phyloP scores from a whole-genome alignment of 805 yeast genomes.

The Candida vartiovaarae region DNA sequence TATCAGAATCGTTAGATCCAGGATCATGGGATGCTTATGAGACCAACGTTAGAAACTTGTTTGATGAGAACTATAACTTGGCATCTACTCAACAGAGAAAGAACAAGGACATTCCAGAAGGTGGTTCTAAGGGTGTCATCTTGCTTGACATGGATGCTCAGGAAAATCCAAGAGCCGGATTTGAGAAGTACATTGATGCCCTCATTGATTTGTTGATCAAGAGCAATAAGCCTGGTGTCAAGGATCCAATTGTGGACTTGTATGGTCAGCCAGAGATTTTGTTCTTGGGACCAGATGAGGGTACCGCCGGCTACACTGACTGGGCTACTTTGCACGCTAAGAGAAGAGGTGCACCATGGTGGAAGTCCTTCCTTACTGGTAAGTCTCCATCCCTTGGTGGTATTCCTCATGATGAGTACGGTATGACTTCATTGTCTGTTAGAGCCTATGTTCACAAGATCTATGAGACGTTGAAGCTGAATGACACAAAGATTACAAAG shows the following conservation, averaged over 20 bases:
- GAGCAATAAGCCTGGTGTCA: conserved; percentile 44
- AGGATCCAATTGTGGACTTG: conserved; percentile 64
- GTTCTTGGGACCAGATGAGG: conserved; percentile 99
- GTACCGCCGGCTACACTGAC: conserved; percentile 90
- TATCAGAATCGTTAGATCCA: conserved; percentile 86
- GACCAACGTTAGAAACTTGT: conserved; percentile 77
- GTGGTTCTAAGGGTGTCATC: conserved; percentile 97
- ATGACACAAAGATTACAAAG: conserved; percentile 56
- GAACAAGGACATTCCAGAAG: conserved; percentile 98
- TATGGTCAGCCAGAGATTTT: conserved; percentile 82
- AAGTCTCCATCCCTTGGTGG: conserved; percentile 91
- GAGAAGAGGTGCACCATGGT: conserved; percentile 89
- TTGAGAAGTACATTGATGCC: conserved; percentile 89
- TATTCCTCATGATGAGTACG: conserved; percentile 96
- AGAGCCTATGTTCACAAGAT: conserved; percentile 85
- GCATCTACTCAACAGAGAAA: conserved; percentile 95
- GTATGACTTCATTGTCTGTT: conserved; percentile 95
- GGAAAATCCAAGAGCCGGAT: conserved; percentile 74
- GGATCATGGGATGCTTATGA: conserved; percentile 82
- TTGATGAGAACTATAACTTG: conserved; percentile 93
- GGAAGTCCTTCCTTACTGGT: conserved; percentile 98
- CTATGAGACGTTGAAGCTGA: conserved; percentile 66
- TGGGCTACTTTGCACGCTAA: conserved; percentile 97
- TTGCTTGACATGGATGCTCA: conserved; percentile 67
- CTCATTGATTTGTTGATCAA: conserved; percentile 73